phyloP scores from a whole-genome alignment of 495 filamentous ascomycete species.

The Penicillium alfredii region DNA sequence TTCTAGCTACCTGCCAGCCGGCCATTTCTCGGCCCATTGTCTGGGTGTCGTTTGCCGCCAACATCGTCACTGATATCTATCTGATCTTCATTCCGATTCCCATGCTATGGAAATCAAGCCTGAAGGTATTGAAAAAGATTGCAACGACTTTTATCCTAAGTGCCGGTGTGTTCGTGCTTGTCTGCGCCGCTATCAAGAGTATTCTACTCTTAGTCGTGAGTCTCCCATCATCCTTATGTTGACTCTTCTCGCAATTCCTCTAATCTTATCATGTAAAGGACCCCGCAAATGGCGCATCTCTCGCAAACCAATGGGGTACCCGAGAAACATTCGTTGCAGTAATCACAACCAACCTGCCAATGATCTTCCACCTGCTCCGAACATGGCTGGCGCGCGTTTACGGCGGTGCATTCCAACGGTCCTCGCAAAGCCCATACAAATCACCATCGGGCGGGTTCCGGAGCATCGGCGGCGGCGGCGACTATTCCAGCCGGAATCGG shows the following conservation, averaged over 20 bases:
- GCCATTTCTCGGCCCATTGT: slow-evolving; percentile 41
- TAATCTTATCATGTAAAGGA: too few relatives aligned
- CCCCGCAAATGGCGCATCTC: slow-evolving; percentile 40
- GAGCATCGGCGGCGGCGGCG: slow-evolving; percentile 22
- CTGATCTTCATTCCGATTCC: slow-evolving; percentile 49
- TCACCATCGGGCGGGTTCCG: slow-evolving; percentile 14
- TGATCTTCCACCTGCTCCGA: slow-evolving; percentile 47
- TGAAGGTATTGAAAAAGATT: slow-evolving; percentile 41
- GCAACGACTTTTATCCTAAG: slow-evolving; percentile 44
- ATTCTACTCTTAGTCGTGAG: slow-evolving; percentile 41
- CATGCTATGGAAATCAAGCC: slow-evolving; percentile 44
- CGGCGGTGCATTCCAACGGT: slow-evolving; percentile 24
- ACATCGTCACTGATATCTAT: slow-evolving; percentile 48
- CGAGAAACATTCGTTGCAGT: slow-evolving; percentile 49
- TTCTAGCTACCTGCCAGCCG: slow-evolving; percentile 43
- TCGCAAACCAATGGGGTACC: slow-evolving; percentile 45
- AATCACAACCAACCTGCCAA: slow-evolving; percentile 47
- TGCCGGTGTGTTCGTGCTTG: slow-evolving; percentile 45
- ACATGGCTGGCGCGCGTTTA: slow-evolving; percentile 36
- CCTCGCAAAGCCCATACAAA: slow-evolving; percentile 24
- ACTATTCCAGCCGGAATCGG: slow-evolving; percentile 34
- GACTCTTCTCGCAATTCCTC: slow-evolving; percentile 13
- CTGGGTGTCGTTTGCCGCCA: slow-evolving; percentile 41
- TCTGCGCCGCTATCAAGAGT: slow-evolving; percentile 42
- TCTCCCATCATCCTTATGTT: slow-evolving; percentile 2